Conservation (phyloP, 2,329 filamentous ascomycete species). For the Sporothrix variecibatus region DNA sequence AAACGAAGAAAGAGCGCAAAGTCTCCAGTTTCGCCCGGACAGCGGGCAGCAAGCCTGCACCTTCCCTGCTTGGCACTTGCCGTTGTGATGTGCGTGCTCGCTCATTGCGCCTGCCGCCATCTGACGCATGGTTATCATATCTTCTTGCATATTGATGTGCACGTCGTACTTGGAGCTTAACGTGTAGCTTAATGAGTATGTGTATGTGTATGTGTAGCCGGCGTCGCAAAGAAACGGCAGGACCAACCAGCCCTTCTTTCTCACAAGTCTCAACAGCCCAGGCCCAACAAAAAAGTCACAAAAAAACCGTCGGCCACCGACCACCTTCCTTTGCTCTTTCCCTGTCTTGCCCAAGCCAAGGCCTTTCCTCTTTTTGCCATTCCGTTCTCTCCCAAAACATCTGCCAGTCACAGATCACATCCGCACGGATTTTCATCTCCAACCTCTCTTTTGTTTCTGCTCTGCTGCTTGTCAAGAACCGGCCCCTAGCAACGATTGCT, state of each 20-base stretch:
- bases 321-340: neutral
- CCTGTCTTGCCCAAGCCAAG: neutral
- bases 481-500: constrained; percentile 7
- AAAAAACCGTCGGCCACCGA: neutral
- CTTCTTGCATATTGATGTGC: neutral
- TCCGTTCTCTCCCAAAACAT: neutral
- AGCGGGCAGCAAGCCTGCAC: neutral
- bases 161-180: neutral
- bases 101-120: neutral
- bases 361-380: neutral
- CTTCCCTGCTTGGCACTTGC: neutral
- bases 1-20: neutral
- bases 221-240: neutral
- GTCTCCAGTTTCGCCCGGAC: neutral
- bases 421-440: constrained; percentile 8
- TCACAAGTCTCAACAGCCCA: neutral
- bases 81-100: neutral
- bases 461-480: neutral
- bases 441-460: constrained; percentile 1
- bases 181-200: neutral
- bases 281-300: constrained; percentile 1
- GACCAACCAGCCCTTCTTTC: neutral
- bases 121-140: neutral
- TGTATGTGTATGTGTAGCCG: neutral
- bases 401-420: constrained; percentile 1